phyloP scores from a whole-genome alignment of 73 alveolate species.

The Tetrahymena borealis region DNA sequence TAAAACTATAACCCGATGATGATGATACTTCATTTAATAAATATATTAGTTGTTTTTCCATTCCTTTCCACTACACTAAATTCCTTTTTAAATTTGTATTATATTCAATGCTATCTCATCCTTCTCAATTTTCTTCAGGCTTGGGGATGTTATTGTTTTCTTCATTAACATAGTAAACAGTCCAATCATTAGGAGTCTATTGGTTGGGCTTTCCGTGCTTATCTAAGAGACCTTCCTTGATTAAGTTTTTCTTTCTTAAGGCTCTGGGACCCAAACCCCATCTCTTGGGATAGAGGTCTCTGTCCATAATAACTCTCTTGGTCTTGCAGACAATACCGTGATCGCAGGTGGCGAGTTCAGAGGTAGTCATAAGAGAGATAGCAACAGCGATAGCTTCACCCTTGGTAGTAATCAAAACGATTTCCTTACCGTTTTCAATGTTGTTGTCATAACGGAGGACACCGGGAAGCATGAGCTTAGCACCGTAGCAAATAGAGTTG shows the following conservation, averaged over 20 bases:
- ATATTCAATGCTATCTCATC: neutral
- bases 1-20: too few species aligned
- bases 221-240: constrained; percentile 95
- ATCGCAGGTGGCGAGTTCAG: constrained; percentile 97
- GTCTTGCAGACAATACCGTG: constrained; percentile 97
- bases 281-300: constrained; percentile 96
- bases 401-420: constrained; percentile 97
- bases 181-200: constrained; percentile 40
- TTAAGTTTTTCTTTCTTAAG: constrained; percentile 86
- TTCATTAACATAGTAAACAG: constrained; percentile 24
- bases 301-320: constrained; percentile 99
- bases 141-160: constrained; percentile 23
- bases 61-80: neutral
- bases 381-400: constrained; percentile 99
- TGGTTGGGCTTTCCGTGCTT: constrained; percentile 77
- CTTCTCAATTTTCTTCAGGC: neutral
- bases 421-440: constrained; percentile 94
- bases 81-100: neutral
- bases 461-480: constrained; percentile 98
- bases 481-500: constrained; percentile 99
- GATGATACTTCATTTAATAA: neutral
- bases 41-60: neutral
- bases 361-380: constrained; percentile 98
- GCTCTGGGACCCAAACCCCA: constrained; percentile 99
- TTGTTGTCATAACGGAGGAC: constrained; percentile 94